These are phyloP conservation scores for Parathielavia appendiculata DNA, from an alignment of 495 filamentous ascomycete genomes.

Conservation along the genomic window DNA sequence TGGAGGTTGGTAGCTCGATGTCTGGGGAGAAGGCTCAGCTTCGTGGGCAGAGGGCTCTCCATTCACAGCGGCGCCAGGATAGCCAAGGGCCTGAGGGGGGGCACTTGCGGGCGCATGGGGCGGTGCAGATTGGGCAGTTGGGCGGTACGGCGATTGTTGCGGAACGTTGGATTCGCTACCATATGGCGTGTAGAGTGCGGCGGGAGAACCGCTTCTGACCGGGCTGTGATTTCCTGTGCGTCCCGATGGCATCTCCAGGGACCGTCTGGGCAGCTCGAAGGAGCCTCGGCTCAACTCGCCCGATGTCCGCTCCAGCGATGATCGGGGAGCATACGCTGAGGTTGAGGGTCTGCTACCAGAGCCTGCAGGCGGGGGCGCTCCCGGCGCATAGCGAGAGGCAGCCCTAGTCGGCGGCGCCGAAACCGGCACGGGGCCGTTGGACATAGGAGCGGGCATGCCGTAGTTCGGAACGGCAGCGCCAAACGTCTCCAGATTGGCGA, in stretches of 20 bases:
- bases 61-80: conserved; percentile 15
- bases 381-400: conserved; percentile 62
- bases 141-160: conserved; percentile 18
- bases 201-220: conserved; percentile 24
- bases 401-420: conserved; percentile 37
- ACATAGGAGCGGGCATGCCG: conserved; percentile 25
- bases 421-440: conserved; percentile 28
- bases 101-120: conserved; percentile 13
- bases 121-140: conserved; percentile 13
- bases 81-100: conserved; percentile 27
- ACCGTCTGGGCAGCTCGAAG: conserved; percentile 41
- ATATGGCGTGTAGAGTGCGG: conserved; percentile 31
- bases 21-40: conserved; percentile 6
- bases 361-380: conserved; percentile 27
- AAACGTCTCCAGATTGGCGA: conserved; percentile 69
- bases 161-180: conserved; percentile 14
- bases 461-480: conserved; percentile 34
- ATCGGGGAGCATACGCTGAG: conserved; percentile 39
- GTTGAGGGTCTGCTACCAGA: conserved; percentile 30
- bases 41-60: neutral
- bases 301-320: conserved; percentile 43
- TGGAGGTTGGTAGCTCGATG: conserved; percentile 35
- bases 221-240: conserved; percentile 34
- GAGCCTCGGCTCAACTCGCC: conserved; percentile 40
- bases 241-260: conserved; percentile 39